A percentile compares a stretch with the other conserved stretches of the same genome.
phyloP scores from a whole-genome alignment of 768 basidiomycete genomes.

The Trametes cinnabarina region DNA sequence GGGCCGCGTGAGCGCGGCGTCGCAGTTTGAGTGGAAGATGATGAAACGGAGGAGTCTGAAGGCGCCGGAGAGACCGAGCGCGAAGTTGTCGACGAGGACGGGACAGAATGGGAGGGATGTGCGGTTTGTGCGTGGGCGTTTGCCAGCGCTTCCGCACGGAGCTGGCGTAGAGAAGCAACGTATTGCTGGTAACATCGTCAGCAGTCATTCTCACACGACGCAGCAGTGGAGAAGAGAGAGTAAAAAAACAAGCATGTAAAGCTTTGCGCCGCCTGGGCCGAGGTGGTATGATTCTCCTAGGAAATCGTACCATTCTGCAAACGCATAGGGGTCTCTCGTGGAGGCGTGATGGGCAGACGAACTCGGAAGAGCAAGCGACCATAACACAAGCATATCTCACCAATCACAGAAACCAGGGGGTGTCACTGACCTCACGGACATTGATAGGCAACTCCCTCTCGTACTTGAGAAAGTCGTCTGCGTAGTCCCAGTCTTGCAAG shows the following conservation, averaged over 20 bases:
- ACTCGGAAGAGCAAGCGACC: too few relatives aligned
- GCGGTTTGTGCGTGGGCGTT: constrained; percentile 30
- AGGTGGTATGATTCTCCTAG: too few relatives aligned
- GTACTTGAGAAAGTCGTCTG: constrained; percentile 69
- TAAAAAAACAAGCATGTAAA: too few relatives aligned
- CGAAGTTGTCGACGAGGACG: constrained; percentile 57
- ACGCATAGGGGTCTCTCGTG: too few relatives aligned
- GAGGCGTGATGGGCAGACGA: too few relatives aligned
- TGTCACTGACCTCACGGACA: constrained; percentile 49
- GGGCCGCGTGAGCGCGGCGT: constrained; percentile 51
- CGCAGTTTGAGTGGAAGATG: constrained; percentile 71
- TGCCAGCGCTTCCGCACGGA: constrained; percentile 22
- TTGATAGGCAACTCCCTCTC: constrained; percentile 59
- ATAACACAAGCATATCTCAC: too few relatives aligned
- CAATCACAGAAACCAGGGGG: not conserved
- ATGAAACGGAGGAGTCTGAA: constrained; percentile 59
- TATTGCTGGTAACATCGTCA: constrained; percentile 15
- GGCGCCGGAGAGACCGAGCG: constrained; percentile 26
- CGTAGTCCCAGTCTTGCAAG: constrained; percentile 78
- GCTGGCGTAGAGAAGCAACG: constrained; percentile 23
- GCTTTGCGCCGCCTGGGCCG: too few relatives aligned
- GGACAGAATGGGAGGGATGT: constrained; percentile 37
- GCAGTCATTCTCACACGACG: not conserved
- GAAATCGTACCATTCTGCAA: too few relatives aligned
- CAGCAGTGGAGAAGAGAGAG: too few relatives aligned